Evolutionary conservation across 495 filamentous ascomycete genomes (phyloP), one percentile per base, ranked within the genome.

Genomic region (Choiromyces venosus): DNA sequence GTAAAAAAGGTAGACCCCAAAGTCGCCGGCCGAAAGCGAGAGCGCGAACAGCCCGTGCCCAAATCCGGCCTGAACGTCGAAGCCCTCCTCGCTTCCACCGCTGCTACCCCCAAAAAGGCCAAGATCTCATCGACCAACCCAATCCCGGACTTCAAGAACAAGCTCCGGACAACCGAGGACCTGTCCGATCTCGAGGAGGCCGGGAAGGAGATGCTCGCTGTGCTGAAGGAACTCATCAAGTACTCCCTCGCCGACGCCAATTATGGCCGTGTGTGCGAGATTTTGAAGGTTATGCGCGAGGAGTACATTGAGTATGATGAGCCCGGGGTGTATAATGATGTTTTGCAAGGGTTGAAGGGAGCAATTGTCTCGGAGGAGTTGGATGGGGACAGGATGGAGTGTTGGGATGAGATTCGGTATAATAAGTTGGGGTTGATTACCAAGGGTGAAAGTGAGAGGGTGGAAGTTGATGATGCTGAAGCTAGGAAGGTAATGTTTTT

Each of bases 1-100:
- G 90, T 99, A 76, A 97, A 98, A 86, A 93, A 92, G 86, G 94
- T 97, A 9, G 91, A 93, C 9, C 91, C 91, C 4, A 97, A 94
- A 80, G 86, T 87, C n/a, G 90, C 91, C 81, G 90, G 91, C 66
- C 88, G 87, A 52, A 91, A 90, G 78, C 87, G 89, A 73, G 85
- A 86, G 39, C 90, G 89, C 33, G 88, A 94, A 40, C 83, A 87
- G 14, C 87, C 90, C 73, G 93, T 92, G 73, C 96, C 96, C 0
- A 89, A 97, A 39, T 99, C 96, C 0, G 94, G 93, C 25, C 89
- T 99, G 25, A 91, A 99, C 77, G 87, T 81, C 16, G 80, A 81
- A 38, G 71, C 73, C 14, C 76, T 81, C 40, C 79, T 81, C 67
- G 56, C 36, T 14, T 40, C 72, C 35, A 29, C 71, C 5, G 65